These are phyloP conservation scores for Ceratocystis harringtonii DNA, from an alignment of 2,329 filamentous ascomycete genomes.

Conservation along the genomic window DNA sequence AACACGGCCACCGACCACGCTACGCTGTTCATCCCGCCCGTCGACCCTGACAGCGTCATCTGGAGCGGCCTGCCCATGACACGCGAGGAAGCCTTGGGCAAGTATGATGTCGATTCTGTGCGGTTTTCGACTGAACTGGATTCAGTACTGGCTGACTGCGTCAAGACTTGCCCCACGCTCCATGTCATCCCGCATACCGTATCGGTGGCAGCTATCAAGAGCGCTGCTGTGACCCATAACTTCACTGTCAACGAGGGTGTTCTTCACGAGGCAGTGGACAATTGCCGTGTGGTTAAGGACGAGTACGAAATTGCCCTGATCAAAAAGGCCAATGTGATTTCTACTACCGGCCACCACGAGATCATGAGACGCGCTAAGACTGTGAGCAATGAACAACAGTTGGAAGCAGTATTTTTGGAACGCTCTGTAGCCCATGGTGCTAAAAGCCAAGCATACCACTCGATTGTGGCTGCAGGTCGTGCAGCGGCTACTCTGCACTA, in stretches of 20 bases:
- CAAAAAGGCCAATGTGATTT: slow-evolving; percentile 55
- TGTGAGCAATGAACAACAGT: slow-evolving; percentile 63
- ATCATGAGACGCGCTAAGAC: slow-evolving; percentile 45
- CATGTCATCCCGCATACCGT: slow-evolving; percentile 71
- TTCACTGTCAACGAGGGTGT: slow-evolving; percentile 36
- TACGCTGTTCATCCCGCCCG: slow-evolving; percentile 80
- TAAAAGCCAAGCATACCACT: slow-evolving; percentile 72
- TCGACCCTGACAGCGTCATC: slow-evolving; percentile 77
- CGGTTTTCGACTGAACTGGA: slow-evolving; percentile 60
- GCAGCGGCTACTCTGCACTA: slow-evolving; percentile 82
- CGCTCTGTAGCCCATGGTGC: slow-evolving; percentile 60
- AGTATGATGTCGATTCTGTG: slow-evolving; percentile 72
- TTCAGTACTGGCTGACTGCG: slow-evolving; percentile 39
- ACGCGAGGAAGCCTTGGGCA: slow-evolving; percentile 54
- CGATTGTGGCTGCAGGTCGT: slow-evolving; percentile 68
- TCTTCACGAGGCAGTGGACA: slow-evolving; percentile 50
- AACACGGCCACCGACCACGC: slow-evolving; percentile 58
- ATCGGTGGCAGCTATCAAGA: slow-evolving; percentile 54
- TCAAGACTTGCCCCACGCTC: slow-evolving; percentile 38
- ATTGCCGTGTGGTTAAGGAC: slow-evolving; percentile 56
- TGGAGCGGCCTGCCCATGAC: slow-evolving; percentile 83
- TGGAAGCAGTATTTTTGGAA: slow-evolving; percentile 68
- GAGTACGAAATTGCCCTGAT: slow-evolving; percentile 61
- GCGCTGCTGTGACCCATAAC: slow-evolving; percentile 53
- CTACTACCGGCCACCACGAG: slow-evolving; percentile 48